These are phyloP conservation scores for Trichocladium uniseriatum DNA, from an alignment of 495 filamentous ascomycete genomes.

Conservation along the genomic window DNA sequence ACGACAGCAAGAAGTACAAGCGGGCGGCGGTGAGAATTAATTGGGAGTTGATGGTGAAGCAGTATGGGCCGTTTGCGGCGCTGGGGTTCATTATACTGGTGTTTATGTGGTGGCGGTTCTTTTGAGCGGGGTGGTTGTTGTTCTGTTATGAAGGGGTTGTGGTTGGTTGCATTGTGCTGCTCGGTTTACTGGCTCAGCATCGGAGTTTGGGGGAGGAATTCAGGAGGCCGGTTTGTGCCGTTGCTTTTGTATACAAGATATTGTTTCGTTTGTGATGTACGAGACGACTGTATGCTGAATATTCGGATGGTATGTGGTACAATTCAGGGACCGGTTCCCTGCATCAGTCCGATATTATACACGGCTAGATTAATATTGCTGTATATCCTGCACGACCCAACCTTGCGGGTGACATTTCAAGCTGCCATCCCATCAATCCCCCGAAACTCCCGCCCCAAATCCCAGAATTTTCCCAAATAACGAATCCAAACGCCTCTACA, in stretches of 20 bases:
- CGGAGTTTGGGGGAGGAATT: not conserved
- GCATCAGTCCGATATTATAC: no score
- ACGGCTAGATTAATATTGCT: no score
- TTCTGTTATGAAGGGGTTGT: not conserved
- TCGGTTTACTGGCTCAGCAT: not conserved
- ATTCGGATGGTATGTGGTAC: not conserved
- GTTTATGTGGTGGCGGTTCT: constrained; percentile 89
- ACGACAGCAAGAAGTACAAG: constrained; percentile 90
- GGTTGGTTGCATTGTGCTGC: not conserved
- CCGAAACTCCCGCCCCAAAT: not conserved
- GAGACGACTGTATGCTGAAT: not conserved
- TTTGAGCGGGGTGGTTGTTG: constrained; percentile 38
- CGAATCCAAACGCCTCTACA: constrained; percentile 24
- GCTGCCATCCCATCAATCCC: not conserved
- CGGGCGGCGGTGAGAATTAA: constrained; percentile 93
- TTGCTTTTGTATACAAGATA: not conserved
- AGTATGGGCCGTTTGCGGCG: constrained; percentile 85
- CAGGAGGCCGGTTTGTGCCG: not conserved
- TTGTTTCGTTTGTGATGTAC: not conserved
- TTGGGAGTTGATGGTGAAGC: constrained; percentile 93
- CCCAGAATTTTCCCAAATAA: not conserved
- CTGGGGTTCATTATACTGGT: constrained; percentile 71
- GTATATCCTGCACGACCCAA: no score
- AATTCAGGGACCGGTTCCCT: no score
- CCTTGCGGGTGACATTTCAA: not conserved